Base-by-base conservation (phyloP, 2,329 filamentous ascomycete species). In the Colletotrichum sojae region DNA sequence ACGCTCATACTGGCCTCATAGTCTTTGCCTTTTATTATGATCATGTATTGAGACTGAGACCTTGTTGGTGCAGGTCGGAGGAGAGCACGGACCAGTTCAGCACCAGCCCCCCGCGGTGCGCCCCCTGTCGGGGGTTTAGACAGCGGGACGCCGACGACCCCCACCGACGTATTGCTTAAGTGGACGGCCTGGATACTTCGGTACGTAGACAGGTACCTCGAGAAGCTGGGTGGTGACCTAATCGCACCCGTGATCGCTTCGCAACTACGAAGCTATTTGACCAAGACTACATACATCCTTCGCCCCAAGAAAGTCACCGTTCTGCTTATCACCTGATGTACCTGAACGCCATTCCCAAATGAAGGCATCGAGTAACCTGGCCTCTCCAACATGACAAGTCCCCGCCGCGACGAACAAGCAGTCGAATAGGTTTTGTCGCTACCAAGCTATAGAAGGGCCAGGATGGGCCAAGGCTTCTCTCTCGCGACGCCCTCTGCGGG, bases 401-500 rank as follows among this genome's bases (percentile, higher is more conserved):
- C 16, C 36, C 15, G 43, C 48, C 43, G 40, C 51, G 51, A 53
- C 52, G 27, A 55, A 54, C 60, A 63, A 69, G 56, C 48, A 63
- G 58, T 65, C 64, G 62, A 45, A 64, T 69, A 72, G 65, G 53
- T 60, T 43, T 25, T 52, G 45, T 22, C 56, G 40, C 69, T 46
- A 18, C 31, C 39, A 48, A 58, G 62, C 56, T 48, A 61, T 60
- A 20, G 43, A 55, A 46, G 20, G 52, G 55, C 61, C 69, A 82
- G 73, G 73, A 99, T 99, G 96, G 96, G 96, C 73, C 96, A 99
- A 87, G 95, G 94, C 73, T 98, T 98, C 83, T 98, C 95, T 71
- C 90, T 97, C 75, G 94, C 94, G 62, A 95, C 94, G 77, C 92
- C 97, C 73, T 96, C 94, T 63, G 94, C 94, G 71, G 96, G 95